phyloP scores from a whole-genome alignment of 2,329 filamentous ascomycete genomes.

The Fusarium sp. region DNA sequence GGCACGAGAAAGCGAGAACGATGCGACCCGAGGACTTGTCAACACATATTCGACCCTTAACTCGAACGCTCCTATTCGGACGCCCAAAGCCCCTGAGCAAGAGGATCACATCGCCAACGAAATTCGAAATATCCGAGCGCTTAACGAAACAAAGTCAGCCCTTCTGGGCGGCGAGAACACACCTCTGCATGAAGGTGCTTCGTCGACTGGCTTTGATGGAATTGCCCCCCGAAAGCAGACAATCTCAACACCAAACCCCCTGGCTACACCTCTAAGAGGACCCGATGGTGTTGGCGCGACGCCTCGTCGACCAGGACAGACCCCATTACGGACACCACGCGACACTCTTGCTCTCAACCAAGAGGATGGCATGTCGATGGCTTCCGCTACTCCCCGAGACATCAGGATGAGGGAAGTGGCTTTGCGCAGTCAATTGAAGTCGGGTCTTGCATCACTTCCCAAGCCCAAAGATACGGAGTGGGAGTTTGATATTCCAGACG shows the following conservation, averaged over 20 bases:
- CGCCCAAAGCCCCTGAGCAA: conserved; percentile 88
- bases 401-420: conserved; percentile 77
- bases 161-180: conserved; percentile 95
- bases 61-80: conserved; percentile 87
- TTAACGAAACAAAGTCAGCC: conserved; percentile 94
- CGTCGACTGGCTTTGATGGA: conserved; percentile 89
- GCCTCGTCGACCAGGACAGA: conserved; percentile 77
- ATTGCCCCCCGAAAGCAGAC: conserved; percentile 83
- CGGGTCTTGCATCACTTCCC: conserved; percentile 83
- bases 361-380: conserved; percentile 74
- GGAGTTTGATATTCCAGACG: conserved; percentile 92
- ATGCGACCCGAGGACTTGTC: conserved; percentile 85
- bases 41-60: conserved; percentile 88
- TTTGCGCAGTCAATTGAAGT: conserved; percentile 75
- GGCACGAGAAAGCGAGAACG: conserved; percentile 83
- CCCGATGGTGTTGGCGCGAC: conserved; percentile 76
- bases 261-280: conserved; percentile 87
- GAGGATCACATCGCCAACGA: conserved; percentile 98
- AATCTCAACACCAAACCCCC: conserved; percentile 92
- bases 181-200: conserved; percentile 82
- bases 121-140: conserved; percentile 89
- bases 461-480: conserved; percentile 94
- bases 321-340: conserved; percentile 87
- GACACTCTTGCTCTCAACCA: conserved; percentile 89
- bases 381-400: conserved; percentile 82